Percentiles rank a stretch among this genome's conserved stretches.
Evolutionary conservation across 805 yeast species (phyloP).

Genomic region (Blastobotrys muscicola): DNA sequence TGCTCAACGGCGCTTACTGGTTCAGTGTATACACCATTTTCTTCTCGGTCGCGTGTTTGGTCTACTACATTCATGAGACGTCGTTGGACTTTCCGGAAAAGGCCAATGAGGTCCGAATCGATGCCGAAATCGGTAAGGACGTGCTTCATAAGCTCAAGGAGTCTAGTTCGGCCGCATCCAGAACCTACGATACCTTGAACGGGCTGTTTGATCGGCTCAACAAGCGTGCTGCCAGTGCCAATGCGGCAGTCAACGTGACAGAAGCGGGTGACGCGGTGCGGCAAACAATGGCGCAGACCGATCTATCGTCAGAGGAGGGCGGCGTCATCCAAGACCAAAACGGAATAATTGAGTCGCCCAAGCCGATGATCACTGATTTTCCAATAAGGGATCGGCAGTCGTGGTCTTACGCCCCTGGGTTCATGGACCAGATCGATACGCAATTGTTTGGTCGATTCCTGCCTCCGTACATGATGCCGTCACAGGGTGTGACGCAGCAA

Average conservation of each 20-base stretch:
- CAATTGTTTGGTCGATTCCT: slow-evolving; percentile 75
- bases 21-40: slow-evolving; percentile 83
- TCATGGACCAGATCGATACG: slow-evolving; percentile 76
- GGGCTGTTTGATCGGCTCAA: slow-evolving; percentile 37
- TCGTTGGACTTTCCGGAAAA: slow-evolving; percentile 21
- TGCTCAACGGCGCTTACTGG: slow-evolving; percentile 84
- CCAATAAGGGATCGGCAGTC: neutral
- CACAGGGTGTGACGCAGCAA: neutral
- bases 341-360: neutral
- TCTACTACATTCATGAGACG: slow-evolving; percentile 62
- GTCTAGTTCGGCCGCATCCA: slow-evolving; percentile 64
- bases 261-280: neutral
- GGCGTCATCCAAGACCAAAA: neutral
- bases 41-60: slow-evolving; percentile 78
- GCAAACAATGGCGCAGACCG: neutral
- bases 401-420: slow-evolving; percentile 57
- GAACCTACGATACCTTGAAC: slow-evolving; percentile 73
- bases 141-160: slow-evolving; percentile 64
- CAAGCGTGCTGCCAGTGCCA: slow-evolving; percentile 7
- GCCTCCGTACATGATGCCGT: slow-evolving; percentile 69
- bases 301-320: neutral
- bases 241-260: neutral
- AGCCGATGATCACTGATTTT: neutral
- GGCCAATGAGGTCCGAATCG: slow-evolving; percentile 43
- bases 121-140: slow-evolving; percentile 73